These are phyloP conservation scores for Pleurotus pulmonarius DNA, from an alignment of 768 basidiomycete species.

Conservation along the genomic window DNA sequence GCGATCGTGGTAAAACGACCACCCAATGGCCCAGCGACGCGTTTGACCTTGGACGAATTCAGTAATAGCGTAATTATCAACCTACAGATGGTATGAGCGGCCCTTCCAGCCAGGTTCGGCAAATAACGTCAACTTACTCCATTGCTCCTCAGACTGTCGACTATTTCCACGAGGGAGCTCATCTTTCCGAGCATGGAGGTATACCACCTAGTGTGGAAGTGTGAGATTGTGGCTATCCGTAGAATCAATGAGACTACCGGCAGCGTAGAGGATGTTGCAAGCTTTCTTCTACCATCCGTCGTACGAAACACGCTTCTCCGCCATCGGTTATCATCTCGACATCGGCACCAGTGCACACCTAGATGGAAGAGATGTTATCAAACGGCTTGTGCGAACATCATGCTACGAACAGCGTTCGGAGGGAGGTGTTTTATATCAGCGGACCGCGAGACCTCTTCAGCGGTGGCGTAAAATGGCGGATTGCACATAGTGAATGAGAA, in stretches of 20 bases:
- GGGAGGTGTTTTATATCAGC: constrained; percentile 58
- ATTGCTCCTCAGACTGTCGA: constrained; percentile 44
- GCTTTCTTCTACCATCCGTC: constrained; percentile 76
- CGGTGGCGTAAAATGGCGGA: constrained; percentile 88
- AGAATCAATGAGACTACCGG: constrained; percentile 37
- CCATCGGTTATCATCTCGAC: constrained; percentile 89
- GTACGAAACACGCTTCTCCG: constrained; percentile 80
- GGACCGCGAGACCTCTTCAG: constrained; percentile 59
- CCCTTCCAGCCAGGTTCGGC: too few relatives aligned
- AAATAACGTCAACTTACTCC: constrained; percentile 20
- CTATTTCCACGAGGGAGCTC: constrained; percentile 64
- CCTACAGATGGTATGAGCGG: constrained; percentile 34
- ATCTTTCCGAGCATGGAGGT: constrained; percentile 91
- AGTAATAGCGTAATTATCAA: constrained; percentile 82
- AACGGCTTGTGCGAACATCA: not conserved
- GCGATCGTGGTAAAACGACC: constrained; percentile 66
- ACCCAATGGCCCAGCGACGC: constrained; percentile 87
- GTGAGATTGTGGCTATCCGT: too few relatives aligned
- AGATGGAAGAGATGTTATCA: not conserved
- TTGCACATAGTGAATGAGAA: constrained; percentile 92
- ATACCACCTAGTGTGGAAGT: constrained; percentile 63
- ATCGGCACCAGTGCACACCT: constrained; percentile 85
- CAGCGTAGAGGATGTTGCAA: constrained; percentile 43
- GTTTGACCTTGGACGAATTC: constrained; percentile 87
- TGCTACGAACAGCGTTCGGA: constrained; percentile 63